These are phyloP conservation scores for Furcasterigmium furcatum DNA, from an alignment of 2,329 filamentous ascomycete genomes.

Conservation along the genomic window DNA sequence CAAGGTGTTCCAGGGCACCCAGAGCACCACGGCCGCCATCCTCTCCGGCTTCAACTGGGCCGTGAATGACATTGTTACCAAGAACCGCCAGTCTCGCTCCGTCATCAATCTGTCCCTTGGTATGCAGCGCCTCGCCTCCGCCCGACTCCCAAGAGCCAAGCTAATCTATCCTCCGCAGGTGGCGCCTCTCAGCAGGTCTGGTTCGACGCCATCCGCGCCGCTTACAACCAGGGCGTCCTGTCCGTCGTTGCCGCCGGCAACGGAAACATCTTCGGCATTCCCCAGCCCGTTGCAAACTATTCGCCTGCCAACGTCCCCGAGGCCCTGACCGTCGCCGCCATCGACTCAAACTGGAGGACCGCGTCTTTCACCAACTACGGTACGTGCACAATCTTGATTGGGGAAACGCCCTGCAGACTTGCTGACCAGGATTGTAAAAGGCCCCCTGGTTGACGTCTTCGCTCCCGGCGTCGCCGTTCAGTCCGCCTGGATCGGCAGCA, in stretches of 20 bases:
- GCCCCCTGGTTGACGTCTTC: conserved; percentile 39
- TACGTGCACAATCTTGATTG: neutral
- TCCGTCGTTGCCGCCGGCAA: conserved; percentile 56
- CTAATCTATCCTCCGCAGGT: neutral
- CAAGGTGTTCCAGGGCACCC: conserved; percentile 37
- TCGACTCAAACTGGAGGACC: conserved; percentile 30
- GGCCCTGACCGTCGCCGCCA: conserved; percentile 52
- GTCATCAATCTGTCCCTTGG: conserved; percentile 57
- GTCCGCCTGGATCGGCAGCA: conserved; percentile 40
- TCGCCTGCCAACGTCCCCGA: conserved; percentile 45
- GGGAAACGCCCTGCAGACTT: neutral
- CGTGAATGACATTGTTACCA: conserved; percentile 37
- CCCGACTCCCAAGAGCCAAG: too few species aligned
- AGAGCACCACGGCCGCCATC: conserved; percentile 22
- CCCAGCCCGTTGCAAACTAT: conserved; percentile 18
- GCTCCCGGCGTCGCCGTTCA: conserved; percentile 43
- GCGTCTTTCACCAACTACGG: conserved; percentile 50
- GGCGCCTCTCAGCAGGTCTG: conserved; percentile 27
- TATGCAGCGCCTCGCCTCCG: conserved; percentile 20
- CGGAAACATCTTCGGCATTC: conserved; percentile 20
- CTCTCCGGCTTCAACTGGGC: conserved; percentile 36
- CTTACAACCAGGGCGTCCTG: conserved; percentile 43
- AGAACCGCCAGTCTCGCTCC: conserved; percentile 33
- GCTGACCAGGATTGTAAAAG: neutral
- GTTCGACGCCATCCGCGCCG: conserved; percentile 45